These are phyloP conservation scores for Beta macrorhiza DNA, from an alignment of 179 eudicot species.

Conservation along the genomic window DNA sequence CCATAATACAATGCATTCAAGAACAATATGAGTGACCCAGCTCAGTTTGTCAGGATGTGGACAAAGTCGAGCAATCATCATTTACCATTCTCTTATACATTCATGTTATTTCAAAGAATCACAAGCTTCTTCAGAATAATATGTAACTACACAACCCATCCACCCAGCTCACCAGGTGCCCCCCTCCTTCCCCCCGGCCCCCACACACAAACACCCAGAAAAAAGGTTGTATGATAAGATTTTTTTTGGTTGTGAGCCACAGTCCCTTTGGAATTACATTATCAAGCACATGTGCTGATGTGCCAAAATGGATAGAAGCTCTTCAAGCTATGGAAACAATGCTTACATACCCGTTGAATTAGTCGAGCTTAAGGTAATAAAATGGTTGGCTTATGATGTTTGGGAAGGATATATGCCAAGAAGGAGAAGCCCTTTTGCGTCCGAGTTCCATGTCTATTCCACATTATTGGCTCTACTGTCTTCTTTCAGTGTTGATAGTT, in stretches of 20 bases:
- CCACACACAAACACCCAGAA: no score
- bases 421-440: background rate
- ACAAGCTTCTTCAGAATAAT: background rate
- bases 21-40: background rate
- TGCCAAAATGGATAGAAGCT: background rate
- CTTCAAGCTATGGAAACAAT: background rate
- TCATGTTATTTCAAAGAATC: background rate
- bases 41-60: background rate
- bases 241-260: no score
- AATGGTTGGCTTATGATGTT: background rate
- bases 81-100: background rate
- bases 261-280: background rate
- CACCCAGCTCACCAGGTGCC: no score
- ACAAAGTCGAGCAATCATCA: background rate
- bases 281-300: background rate
- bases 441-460: background rate
- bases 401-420: background rate
- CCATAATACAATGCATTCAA: background rate
- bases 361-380: background rate
- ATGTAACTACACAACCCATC: no score
- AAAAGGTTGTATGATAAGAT: no score
- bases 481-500: no score
- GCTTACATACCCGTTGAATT: background rate
- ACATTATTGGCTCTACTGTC: background rate
- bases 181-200: no score